A percentile compares a stretch with the other conserved stretches of the same genome.
These are phyloP conservation scores for Stephanodiscus minutulus DNA, from an alignment of 108 stramenopile genomes.

Conservation along the genomic window DNA sequence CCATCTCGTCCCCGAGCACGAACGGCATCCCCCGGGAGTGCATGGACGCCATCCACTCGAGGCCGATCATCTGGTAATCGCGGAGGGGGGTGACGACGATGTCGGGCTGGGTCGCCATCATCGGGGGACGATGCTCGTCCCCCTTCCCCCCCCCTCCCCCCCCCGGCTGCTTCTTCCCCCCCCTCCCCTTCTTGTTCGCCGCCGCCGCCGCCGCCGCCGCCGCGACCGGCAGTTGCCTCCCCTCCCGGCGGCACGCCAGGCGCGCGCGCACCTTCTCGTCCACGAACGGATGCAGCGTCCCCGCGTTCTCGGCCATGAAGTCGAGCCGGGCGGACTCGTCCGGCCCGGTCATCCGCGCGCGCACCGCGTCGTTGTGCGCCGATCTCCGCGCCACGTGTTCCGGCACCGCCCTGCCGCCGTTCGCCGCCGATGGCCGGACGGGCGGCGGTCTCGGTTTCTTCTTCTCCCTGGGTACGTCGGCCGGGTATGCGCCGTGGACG, in stretches of 20 bases:
- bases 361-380: conserved; percentile 38
- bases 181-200: too few species aligned
- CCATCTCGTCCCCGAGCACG: conserved; percentile 83
- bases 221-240: too few species aligned
- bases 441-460: conserved; percentile 12
- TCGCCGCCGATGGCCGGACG: background rate
- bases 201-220: too few species aligned
- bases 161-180: too few species aligned
- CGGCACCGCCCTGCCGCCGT: conserved; percentile 9
- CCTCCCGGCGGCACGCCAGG: conserved; percentile 2
- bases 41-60: conserved; percentile 88
- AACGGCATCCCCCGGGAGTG: conserved; percentile 62
- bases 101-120: conserved; percentile 32
- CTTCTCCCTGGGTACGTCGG: conserved; percentile 27
- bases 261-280: conserved; percentile 31
- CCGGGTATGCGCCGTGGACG: conserved; percentile 32
- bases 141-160: conserved; percentile 1
- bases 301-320: conserved; percentile 37
- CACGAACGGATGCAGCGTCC: conserved; percentile 41
- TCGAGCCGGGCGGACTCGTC: conserved; percentile 22
- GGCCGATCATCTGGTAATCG: conserved; percentile 89
- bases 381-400: conserved; percentile 19
- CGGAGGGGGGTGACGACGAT: conserved; percentile 55
- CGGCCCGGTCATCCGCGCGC: conserved; percentile 12
- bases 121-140: background rate